Base-by-base conservation (phyloP, 2,329 filamentous ascomycete genomes). In the Fusarium tupiense region DNA sequence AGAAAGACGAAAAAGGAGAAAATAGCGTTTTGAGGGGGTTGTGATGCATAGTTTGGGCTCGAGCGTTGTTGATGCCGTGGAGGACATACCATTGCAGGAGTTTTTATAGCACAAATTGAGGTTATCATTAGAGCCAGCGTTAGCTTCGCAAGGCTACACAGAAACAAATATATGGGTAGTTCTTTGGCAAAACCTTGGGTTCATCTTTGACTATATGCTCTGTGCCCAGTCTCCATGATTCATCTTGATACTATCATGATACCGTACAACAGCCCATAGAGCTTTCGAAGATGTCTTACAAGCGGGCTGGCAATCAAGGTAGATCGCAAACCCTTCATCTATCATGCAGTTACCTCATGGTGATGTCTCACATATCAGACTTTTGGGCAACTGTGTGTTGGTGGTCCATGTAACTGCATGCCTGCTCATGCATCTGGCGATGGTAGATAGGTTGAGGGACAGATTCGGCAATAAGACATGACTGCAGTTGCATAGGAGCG, bases 71-170 rank as follows among this genome's bases (percentile, higher is more conserved):
- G 56, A 47, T 72, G 63, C 43, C 20, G 43, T n/a, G 60, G 56
- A 49, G 63, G 56, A 65, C 52, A 69, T 74, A 74, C 68, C 72
- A 74, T 40, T 49, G 47, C 40, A 50, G 47, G 54, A 61, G 43
- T n/a, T 44, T n/a, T 43, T 41, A n/a, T 20, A 50, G 52, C 41
- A 49, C 35, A 61, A 40, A 49, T 72, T 57, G n/a, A 54, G 43
- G 58, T 24, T 16, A 54, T 29, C 26, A 38, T 53, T 63, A 64
- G 58, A 74, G 29, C 29, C 26, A 64, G 63, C 58, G 41, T 59
- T 24, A 57, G 16, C 16, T 24, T 40, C 44, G 26, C 9, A 29
- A 49, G 20, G 33, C 38, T 24, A 19, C 35, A 56, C 29, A 46
- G 22, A 49, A 41, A 26, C 26, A 22, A 53, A 60, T 46, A 40